Evolutionary conservation across 2,329 filamentous ascomycete species (phyloP), one percentile per base, ranked within the genome.

Genomic region (Lasiodiplodia citricola): DNA sequence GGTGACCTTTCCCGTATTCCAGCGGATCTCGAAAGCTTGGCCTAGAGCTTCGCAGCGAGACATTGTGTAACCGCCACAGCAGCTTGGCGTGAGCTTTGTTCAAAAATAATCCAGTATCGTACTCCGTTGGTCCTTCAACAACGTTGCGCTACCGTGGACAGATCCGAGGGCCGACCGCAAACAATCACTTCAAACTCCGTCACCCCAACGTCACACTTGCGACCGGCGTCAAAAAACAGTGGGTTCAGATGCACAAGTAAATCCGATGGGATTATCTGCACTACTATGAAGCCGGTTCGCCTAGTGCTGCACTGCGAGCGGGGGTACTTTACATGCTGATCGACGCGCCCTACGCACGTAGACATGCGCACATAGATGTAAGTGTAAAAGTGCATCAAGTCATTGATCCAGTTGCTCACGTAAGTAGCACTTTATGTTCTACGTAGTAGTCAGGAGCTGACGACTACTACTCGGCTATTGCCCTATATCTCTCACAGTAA

Each of bases 1-100:
- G 41, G 41, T 44, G 14, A 6, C 7, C 31, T 35, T 28, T 7
- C 31, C 31, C 31, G 31, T 35, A 35, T 35, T 35, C 10, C 31
- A 35, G 14, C 44, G 18, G 44, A 51, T 63, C 58, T 16, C 23
- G n/a, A 64, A 64, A 52, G 60, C 60, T 64, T 64, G 60, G 60
- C 60, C 18, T 31, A 16, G 47, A 41, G 60, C 60, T 64, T 64
- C 44, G n/a, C 57, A 38, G 28, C 7, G 38, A 11, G 37, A 31
- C 28, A 47, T 38, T 11, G 3, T 3, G 38, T n/a, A 23, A 47
- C 11, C 14, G 7, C 14, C 31, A 35, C 31, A 35, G 31, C 31
- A 35, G 31, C 31, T 35, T 35, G 31, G 31, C 31, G 31, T 28
- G 25, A 25, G 25, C 25, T 25, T 25, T 3, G 28, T 28, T 28